Conservation (phyloP, 2,329 filamentous ascomycete species). For the Diplocarpon rosae region DNA sequence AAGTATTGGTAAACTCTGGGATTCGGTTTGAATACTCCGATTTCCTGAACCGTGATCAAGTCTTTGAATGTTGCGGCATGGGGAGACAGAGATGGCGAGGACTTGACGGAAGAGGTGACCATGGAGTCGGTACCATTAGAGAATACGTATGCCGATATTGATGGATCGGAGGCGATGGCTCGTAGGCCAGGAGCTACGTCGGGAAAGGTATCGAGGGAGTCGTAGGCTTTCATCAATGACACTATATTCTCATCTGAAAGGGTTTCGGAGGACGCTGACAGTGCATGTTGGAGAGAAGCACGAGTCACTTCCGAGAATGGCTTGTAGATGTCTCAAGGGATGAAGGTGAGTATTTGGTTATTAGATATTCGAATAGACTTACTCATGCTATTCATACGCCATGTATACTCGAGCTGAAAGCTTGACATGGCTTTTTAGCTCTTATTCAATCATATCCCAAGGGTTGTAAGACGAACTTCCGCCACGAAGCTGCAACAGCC, state of each 20-base stretch:
- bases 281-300: slow-evolving; percentile 50
- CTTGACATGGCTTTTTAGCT: background rate
- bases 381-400: slow-evolving; percentile 68
- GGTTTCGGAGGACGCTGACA: slow-evolving; percentile 42
- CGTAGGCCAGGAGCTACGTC: slow-evolving; percentile 48
- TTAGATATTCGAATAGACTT: slow-evolving; percentile 18
- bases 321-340: slow-evolving; percentile 42
- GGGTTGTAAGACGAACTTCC: slow-evolving; percentile 30
- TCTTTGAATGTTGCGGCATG: slow-evolving; percentile 37
- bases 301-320: slow-evolving; percentile 53
- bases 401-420: slow-evolving; percentile 60
- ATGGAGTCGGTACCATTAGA: slow-evolving; percentile 58
- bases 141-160: slow-evolving; percentile 26
- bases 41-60: slow-evolving; percentile 50
- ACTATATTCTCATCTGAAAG: slow-evolving; percentile 35
- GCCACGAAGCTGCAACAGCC: slow-evolving; percentile 48
- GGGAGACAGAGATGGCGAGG: slow-evolving; percentile 43
- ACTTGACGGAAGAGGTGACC: slow-evolving; percentile 47
- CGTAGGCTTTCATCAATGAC: slow-evolving; percentile 51
- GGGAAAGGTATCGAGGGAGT: slow-evolving; percentile 51
- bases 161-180: slow-evolving; percentile 12
- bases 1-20: slow-evolving; percentile 47
- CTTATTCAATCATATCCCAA: background rate
- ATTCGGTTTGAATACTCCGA: slow-evolving; percentile 54
- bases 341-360: background rate